Evolutionary conservation across 257 asterid genomes (phyloP), one percentile per base, ranked within the genome.

Genomic region (Ligustrum vulgare): DNA sequence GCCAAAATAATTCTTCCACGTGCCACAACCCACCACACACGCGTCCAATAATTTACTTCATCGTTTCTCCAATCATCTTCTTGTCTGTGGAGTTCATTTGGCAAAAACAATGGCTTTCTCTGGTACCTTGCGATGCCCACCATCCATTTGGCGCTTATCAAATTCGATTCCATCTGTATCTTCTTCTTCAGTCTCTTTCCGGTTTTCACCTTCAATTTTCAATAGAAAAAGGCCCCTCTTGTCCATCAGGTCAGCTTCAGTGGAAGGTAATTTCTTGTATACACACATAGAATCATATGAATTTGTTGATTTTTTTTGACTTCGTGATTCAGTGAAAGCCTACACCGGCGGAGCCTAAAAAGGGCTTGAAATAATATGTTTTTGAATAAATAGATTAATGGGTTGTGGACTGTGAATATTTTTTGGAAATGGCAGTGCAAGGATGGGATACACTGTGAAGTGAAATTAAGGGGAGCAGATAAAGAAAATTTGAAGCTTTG

Each of bases 221-320:
- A 82, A 77, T 67, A 81, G 86, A 69, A 84, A 72, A 77, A 85
- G 34, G 13, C 82, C 80, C 78, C 78, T 83, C 51, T 77, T 87
- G 47, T 82, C 86, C 8, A 79, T 90, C 54, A 81, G 84, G 75
- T 79, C 93, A 8, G 88, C 91, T 45, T 81, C 93, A 16, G 86
- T 90, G 22, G 79, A 87, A 78, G 96, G 96, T 90, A 35, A 39
- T 32, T 71, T 33, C 54, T 23, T 32, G 8, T 9, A 2, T 35
- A 7, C 7, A 4, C 35, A 6, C 34, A 13, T 49, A 8, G 11
- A 6, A 31, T 79, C 31, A 47, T 22, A n/a, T 10, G n/a, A 0
- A n/a, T 20, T 41, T 11, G 41, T 32, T 37, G 84, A 28, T 28
- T 81, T 31, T 86, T 23, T 83, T 89, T 16, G 31, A 31, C 49